Conservation (phyloP, 2,329 filamentous ascomycete genomes). For the Daldinia sp. region DNA sequence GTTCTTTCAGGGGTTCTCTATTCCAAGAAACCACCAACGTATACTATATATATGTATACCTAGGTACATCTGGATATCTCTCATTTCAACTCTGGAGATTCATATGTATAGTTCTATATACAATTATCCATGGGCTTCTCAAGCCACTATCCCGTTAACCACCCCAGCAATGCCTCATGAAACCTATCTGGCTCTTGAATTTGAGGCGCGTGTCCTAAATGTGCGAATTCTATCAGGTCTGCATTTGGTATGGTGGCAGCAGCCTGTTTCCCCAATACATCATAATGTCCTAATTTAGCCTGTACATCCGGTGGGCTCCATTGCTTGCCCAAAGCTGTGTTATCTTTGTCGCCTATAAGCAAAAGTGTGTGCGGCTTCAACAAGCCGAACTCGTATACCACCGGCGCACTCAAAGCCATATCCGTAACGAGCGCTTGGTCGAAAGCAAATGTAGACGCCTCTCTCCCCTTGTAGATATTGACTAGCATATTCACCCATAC, state of each 20-base stretch:
- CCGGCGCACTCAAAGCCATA: constrained; percentile 65
- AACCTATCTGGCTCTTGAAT: constrained; percentile 63
- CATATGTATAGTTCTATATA: constrained; percentile 8
- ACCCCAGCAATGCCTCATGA: constrained; percentile 60
- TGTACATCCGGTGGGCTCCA: constrained; percentile 62
- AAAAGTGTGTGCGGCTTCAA: constrained; percentile 61
- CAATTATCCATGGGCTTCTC: neutral
- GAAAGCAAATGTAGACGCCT: constrained; percentile 58
- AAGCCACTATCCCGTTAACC: constrained; percentile 53
- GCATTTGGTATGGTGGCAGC: constrained; percentile 58
- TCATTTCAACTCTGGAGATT: neutral
- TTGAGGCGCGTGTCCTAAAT: constrained; percentile 65
- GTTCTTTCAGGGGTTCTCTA: neutral
- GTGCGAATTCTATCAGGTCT: constrained; percentile 60
- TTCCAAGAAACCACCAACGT: neutral
- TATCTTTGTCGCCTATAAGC: constrained; percentile 64
- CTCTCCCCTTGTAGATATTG: constrained; percentile 62
- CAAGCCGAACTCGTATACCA: constrained; percentile 62
- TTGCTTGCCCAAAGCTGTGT: constrained; percentile 66
- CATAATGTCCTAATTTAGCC: constrained; percentile 61
- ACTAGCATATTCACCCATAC: constrained; percentile 67
- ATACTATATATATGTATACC: neutral
- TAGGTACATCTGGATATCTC: neutral
- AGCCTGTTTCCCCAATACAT: constrained; percentile 61
- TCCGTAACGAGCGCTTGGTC: constrained; percentile 66